Evolutionary conservation across 2,329 filamentous ascomycete species (phyloP).

Genomic region (Meredithiella fracta): DNA sequence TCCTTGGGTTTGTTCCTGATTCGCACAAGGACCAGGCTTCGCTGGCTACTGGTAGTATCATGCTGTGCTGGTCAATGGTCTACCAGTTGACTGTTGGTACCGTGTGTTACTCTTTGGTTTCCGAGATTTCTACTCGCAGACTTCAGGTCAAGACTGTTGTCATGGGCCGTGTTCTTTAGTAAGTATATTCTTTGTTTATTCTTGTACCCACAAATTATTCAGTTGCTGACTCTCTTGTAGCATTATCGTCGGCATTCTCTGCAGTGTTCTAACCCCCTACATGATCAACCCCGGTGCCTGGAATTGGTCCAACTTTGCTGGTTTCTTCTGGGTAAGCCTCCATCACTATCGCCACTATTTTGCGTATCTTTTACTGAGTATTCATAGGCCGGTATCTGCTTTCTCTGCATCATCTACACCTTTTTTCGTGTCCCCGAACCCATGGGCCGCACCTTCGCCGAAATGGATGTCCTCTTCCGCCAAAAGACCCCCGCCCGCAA

Average conservation of each 20-base stretch:
- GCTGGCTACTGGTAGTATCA: slow-evolving; percentile 68
- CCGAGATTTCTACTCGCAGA: slow-evolving; percentile 65
- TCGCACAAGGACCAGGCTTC: slow-evolving; percentile 42
- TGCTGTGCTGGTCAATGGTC: slow-evolving; percentile 65
- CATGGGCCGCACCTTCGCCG: slow-evolving; percentile 30
- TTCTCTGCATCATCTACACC: slow-evolving; percentile 31
- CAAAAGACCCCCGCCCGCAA: slow-evolving; percentile 24
- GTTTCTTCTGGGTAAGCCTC: slow-evolving; percentile 60
- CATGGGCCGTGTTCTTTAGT: slow-evolving; percentile 62
- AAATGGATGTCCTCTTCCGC: slow-evolving; percentile 28
- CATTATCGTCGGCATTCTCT: slow-evolving; percentile 70
- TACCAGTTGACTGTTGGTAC: slow-evolving; percentile 83
- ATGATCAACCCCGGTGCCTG: slow-evolving; percentile 81
- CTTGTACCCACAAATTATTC: neutral
- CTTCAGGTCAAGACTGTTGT: slow-evolving; percentile 87
- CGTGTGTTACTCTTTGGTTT: slow-evolving; percentile 76
- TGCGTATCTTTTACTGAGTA: slow-evolving; percentile 18
- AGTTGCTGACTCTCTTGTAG: slow-evolving; percentile 21
- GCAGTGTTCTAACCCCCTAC: slow-evolving; percentile 69
- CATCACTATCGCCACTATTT: neutral
- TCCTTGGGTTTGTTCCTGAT: slow-evolving; percentile 57
- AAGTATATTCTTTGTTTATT: slow-evolving; percentile 19
- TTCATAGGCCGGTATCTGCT: slow-evolving; percentile 27
- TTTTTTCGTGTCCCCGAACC: slow-evolving; percentile 39
- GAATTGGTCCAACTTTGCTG: slow-evolving; percentile 76